Evolutionary conservation across 495 filamentous ascomycete species (phyloP), one percentile per base, ranked within the genome.

Genomic region (Thermothielavioides terrestris): DNA sequence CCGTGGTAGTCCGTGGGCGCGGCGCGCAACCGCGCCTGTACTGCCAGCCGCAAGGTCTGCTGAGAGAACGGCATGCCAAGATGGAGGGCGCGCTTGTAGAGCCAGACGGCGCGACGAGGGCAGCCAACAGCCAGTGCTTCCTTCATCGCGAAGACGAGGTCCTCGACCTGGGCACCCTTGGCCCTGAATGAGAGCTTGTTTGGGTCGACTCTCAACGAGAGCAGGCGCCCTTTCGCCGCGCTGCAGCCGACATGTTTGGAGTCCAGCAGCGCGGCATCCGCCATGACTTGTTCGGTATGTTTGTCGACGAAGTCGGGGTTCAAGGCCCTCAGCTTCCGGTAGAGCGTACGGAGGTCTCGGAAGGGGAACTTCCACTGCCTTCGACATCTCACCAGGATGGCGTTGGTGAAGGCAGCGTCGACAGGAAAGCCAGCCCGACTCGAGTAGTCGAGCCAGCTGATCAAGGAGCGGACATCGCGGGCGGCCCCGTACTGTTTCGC

Each of bases 401-500:
- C 52, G 49, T 73, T 75, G 50, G 60, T 62, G 43, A 73, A 62
- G 6, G 54, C 49, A 3, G 65, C 57, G 35, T 72, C 65, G 11
- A 71, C 48, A 3, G 55, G 47, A 47, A 66, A 68, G 10, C 66
- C 67, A 6, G 57, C 46, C 20, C 31, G 21, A 23, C 34, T 42
- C 47, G 66, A 74, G 30, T 64, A 58, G n/a, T 53, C 43, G 21
- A 74, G 39, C 72, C 70, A 75, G 41, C 46, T 50, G 30, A 66
- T 41, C 17, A 69, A 67, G 4, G 53, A 61, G 40, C 46, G 43
- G 22, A 68, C 52, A 48, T 78, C 75, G n/a, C 58, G 62, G 18
- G 64, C 50, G 36, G 60, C 56, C 10, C 50, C 70, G 52, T 73
- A 77, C 22, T 60, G 63, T 21, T 72, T 68, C n/a, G 71, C 64